These are phyloP conservation scores for Penicillium palitans DNA, from an alignment of 2,329 filamentous ascomycete species.

Conservation along the genomic window DNA sequence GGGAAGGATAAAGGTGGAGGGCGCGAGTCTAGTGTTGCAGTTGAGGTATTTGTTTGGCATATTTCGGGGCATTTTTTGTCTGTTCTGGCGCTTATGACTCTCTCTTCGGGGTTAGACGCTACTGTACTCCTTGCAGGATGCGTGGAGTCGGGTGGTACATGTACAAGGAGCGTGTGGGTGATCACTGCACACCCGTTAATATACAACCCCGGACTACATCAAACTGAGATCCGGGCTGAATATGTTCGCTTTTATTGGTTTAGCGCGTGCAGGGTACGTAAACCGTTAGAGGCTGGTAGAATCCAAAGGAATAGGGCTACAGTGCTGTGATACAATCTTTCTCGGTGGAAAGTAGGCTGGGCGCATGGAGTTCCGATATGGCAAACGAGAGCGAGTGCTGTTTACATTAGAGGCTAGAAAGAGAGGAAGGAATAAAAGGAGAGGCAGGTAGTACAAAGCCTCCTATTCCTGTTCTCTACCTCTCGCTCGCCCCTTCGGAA, in stretches of 20 bases:
- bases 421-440: not conserved
- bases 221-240: slow-evolving; percentile 3
- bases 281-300: not conserved
- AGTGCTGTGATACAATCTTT: not conserved
- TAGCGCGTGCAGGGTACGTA: not conserved
- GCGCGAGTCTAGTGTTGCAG: not conserved
- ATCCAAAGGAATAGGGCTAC: not conserved
- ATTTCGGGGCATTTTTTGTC: not conserved
- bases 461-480: not conserved
- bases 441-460: not conserved
- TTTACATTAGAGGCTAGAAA: not conserved
- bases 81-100: not conserved
- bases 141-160: slow-evolving; percentile 9
- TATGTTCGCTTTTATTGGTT: not conserved
- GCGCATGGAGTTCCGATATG: not conserved
- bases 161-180: slow-evolving; percentile 17
- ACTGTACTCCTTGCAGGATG: slow-evolving; percentile 13
- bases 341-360: not conserved
- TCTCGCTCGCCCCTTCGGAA: not conserved
- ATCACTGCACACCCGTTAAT: slow-evolving; percentile 17
- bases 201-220: slow-evolving; percentile 19
- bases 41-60: not conserved
- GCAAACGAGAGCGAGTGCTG: slow-evolving; percentile 5
- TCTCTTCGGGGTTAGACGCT: not conserved
- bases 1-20: not conserved